Evolutionary conservation across 805 yeast genomes (phyloP).

Genomic region (Starmerella kuoi): DNA sequence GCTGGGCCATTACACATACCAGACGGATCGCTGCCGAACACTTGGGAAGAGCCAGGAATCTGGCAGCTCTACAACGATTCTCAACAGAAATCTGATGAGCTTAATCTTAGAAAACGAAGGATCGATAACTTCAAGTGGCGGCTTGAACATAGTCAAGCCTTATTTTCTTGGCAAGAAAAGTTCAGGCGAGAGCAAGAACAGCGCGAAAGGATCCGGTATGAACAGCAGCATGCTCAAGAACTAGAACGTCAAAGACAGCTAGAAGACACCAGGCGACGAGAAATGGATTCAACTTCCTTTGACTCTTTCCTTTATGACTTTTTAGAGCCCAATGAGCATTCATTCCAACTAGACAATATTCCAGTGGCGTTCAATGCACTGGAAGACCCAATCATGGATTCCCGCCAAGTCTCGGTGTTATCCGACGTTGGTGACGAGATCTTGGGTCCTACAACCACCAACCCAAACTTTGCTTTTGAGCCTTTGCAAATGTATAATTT

Average conservation of each 20-base stretch:
- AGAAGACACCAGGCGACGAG: too few species aligned
- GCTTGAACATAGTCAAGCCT: conserved; percentile 8
- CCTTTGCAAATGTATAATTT: conserved; percentile 18
- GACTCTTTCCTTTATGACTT: too few species aligned
- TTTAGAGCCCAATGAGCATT: conserved; percentile 1
- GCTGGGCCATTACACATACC: too few species aligned
- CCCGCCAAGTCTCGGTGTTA: conserved; percentile 1
- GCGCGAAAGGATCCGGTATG: too few species aligned
- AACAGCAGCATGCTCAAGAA: too few species aligned
- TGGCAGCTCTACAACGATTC: conserved; percentile 10
- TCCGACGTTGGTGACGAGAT: background rate
- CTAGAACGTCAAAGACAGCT: too few species aligned
- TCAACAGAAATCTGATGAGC: background rate
- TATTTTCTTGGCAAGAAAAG: conserved; percentile 7
- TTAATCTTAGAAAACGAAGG: background rate
- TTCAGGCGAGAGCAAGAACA: background rate
- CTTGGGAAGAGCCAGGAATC: conserved; percentile 3
- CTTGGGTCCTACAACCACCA: background rate
- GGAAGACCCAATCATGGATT: conserved; percentile 18
- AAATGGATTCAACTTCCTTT: too few species aligned
- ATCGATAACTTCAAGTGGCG: conserved; percentile 17
- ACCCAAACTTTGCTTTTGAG: conserved; percentile 10
- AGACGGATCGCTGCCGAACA: too few species aligned
- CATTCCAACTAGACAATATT: conserved; percentile 16
- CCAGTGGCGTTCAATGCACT: conserved; percentile 20